Percentiles rank a stretch among this genome's conserved stretches.
phyloP scores from a whole-genome alignment of 2,329 filamentous ascomycete genomes.

The Colletotrichum higginsianum region DNA sequence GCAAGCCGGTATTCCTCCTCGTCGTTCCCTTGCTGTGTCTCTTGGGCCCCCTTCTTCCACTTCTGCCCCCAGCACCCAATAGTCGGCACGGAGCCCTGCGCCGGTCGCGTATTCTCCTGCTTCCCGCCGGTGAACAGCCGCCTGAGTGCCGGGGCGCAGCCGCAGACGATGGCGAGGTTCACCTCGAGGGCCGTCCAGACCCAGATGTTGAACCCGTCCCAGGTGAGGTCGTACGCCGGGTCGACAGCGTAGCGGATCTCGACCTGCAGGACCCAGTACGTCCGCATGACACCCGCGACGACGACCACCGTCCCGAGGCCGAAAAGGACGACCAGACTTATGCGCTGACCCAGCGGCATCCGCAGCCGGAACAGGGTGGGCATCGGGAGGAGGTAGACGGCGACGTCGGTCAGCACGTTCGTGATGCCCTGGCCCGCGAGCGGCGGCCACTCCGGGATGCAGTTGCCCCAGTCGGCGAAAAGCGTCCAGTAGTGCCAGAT shows the following conservation, averaged over 20 bases:
- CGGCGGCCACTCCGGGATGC: too few species aligned
- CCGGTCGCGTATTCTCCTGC: neutral
- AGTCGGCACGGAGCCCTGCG: slow-evolving; percentile 14
- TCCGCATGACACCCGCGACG: slow-evolving; percentile 53
- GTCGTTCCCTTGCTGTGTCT: neutral
- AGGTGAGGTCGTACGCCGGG: slow-evolving; percentile 57
- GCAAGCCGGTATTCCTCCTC: neutral
- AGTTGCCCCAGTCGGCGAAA: too few species aligned
- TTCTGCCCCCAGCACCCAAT: slow-evolving; percentile 6
- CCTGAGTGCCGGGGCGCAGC: slow-evolving; percentile 54
- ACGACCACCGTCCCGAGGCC: slow-evolving; percentile 56
- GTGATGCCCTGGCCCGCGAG: slow-evolving; percentile 7
- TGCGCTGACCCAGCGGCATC: slow-evolving; percentile 52
- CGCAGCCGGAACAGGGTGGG: slow-evolving; percentile 52
- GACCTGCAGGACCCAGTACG: slow-evolving; percentile 51
- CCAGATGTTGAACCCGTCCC: slow-evolving; percentile 58
- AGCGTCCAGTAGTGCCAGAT: too few species aligned
- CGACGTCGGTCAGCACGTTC: slow-evolving; percentile 53
- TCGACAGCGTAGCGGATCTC: slow-evolving; percentile 45
- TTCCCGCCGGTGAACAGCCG: slow-evolving; percentile 40
- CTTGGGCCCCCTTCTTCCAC: neutral
- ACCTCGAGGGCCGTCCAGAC: slow-evolving; percentile 60
- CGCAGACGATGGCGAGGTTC: slow-evolving; percentile 58
- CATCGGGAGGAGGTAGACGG: slow-evolving; percentile 56
- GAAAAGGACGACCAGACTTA: slow-evolving; percentile 55